Evolutionary conservation across 2,329 filamentous ascomycete genomes (phyloP), one percentile per base, ranked within the genome.

Genomic region (Cryphonectria naterciae): DNA sequence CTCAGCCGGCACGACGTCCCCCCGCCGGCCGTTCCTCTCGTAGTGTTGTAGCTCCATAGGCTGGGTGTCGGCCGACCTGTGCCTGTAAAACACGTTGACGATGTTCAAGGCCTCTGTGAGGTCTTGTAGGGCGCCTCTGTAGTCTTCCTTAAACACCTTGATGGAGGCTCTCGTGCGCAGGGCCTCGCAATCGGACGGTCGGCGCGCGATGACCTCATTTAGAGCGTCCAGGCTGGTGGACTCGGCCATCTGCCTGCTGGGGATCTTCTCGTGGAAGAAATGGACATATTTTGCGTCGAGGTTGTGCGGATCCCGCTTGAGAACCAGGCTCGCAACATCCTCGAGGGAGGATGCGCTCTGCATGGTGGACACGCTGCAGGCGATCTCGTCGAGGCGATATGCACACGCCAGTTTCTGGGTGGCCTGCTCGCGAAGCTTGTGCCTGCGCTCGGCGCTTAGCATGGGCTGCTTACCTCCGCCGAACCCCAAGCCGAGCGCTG

Each of bases 231-330:
- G 80, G 73, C 88, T 91, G 11, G 92, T 95, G 75, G 87, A 90
- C 76, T 93, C 88, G 49, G 90, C 91, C 78, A 96, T 83, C 78
- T 92, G 89, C 58, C 91, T 84, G 56, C 89, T 92, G 1, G 93
- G 92, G 37, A 96, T 95, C 86, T 95, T 96, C 81, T 97, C 93
- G 81, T 95, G 93, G 80, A 97, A 97, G 82, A 95, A 96, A 78
- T 96, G 92, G n/a, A 96, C 93, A 78, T 96, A 96, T 79, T 91
- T 92, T 39, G 93, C 93, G 77, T 96, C 92, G 60, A 85, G 81
- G 77, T 94, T 90, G 66, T 85, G 79, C n/a, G 88, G 85, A 72
- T 88, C 90, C 72, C 92, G 86, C 78, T 92, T 89, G 73, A 96
- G 81, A 43, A 97, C 93, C 73, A 92, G 83, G 7, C 87, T 85